Base-by-base conservation (phyloP, 2,329 filamentous ascomycete species). In the Botrytis pseudocinerea region DNA sequence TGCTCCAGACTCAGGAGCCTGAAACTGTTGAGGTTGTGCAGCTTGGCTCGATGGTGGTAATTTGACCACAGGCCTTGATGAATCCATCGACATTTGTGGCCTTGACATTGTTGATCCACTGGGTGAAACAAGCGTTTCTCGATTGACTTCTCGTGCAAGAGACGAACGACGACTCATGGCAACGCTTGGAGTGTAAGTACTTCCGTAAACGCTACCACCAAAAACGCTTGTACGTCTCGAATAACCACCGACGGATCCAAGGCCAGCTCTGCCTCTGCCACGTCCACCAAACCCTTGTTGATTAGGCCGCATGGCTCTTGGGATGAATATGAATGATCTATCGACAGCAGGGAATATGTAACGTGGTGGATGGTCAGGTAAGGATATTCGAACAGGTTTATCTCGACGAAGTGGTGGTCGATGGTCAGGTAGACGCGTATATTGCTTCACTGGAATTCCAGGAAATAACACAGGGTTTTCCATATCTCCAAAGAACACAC, bases 301-400 rank as follows among this genome's bases (percentile, higher is more conserved):
- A 81, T 97, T 98, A 22, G 96, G 96, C 77, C 96, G 90, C 84
- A 98, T 88, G 18, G 95, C 95, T 77, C 96, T 89, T 20, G 96
- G 96, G 74, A 99, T 99, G 83, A 99, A 99, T 79, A 98, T 97
- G 82, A 99, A 99, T 0, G 96, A 98, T 76, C 96, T 88, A 79
- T 98, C 95, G 64, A 89, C 87, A 2, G 94, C 92, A 9, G 96
- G 96, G 83, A 96, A 97, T 74, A 98, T 95, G 82, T 98, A 98
- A 75, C 93, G 90, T 51, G 94, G 93, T 20, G 90, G 85, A 76
- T 92, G 88, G 42, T 92, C 87, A 2, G 96, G 95, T 60, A 99
- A 86, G 14, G 94, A 98, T 77, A 99, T 93, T 69, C 96, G 92
- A 59, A 98, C 96, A 12, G 96, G 96, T 82, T 98, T 99, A 84